Evolutionary conservation across 1,284 basidiomycete species (phyloP).

Genomic region (Cerioporus squamosus): DNA sequence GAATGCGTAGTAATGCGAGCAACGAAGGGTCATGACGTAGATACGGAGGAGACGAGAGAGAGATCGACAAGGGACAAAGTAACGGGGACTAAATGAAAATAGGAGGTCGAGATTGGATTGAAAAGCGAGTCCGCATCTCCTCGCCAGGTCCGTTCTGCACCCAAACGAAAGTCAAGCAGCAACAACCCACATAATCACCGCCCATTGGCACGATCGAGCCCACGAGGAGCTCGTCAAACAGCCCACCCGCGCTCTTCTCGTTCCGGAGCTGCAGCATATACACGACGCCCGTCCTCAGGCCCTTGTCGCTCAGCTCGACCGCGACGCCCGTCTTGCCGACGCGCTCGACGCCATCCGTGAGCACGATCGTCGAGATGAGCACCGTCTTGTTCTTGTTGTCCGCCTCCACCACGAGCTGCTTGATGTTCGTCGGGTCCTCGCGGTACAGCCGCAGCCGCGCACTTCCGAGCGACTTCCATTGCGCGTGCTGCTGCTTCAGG

Average conservation of each 20-base stretch:
- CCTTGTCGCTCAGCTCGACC: conserved; percentile 92
- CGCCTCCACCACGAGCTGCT: conserved; percentile 95
- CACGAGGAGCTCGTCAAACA: conserved; percentile 87
- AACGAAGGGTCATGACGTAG: conserved; percentile 1
- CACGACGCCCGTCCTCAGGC: conserved; percentile 90
- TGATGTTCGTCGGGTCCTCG: conserved; percentile 83
- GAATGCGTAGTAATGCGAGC: conserved; percentile 13
- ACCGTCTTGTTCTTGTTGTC: conserved; percentile 80
- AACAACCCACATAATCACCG: not conserved
- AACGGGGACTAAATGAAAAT: not conserved
- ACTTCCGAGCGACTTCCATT: conserved; percentile 95
- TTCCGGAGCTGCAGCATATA: conserved; percentile 97
- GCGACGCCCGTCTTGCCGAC: conserved; percentile 98
- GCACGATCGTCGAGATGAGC: conserved; percentile 93
- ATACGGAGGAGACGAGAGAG: not conserved
- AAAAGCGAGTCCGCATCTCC: conserved; percentile 13
- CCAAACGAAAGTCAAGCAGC: not conserved
- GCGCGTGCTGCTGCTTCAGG: conserved; percentile 91
- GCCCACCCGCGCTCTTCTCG: conserved; percentile 82
- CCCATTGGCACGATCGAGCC: conserved; percentile 62
- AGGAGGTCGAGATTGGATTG: not conserved
- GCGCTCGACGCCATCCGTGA: conserved; percentile 95
- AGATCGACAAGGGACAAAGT: not conserved
- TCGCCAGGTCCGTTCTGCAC: conserved; percentile 12
- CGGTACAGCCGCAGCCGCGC: conserved; percentile 89